Evolutionary conservation across 495 filamentous ascomycete genomes (phyloP), one percentile per base, ranked within the genome.

Genomic region (Penicillium robsamsonii): DNA sequence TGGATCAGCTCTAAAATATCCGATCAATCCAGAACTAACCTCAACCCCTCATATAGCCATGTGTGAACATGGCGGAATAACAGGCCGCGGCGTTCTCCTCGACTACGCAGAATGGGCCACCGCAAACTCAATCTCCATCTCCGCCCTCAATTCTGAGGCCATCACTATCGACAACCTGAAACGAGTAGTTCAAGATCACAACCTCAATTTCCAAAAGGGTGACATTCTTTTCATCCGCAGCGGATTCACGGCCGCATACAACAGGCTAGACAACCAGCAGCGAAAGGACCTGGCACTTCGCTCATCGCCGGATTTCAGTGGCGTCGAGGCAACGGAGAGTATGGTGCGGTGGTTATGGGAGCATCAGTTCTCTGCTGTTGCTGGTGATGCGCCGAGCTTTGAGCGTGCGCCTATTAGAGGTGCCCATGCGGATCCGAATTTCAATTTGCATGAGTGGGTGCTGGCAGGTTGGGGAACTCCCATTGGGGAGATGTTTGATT

Each of bases 401-500:
- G 66, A 69, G 30, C 57, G 65, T 0, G 63, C 65, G 31, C 65
- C 65, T 15, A 68, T 68, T 29, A 58, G 65, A 8, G 65, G 63
- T 29, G 60, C 55, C 24, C 62, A 56, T 49, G 64, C 53, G 5
- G 60, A 61, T 38, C 53, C 58, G 9, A 42, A 60, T 11, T 68
- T 64, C 25, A 66, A 66, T 51, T 29, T 83, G 46, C 80, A 82
- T 62, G 71, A 83, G 53, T 80, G 74, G 73, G 59, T 79, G 8
- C 61, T 83, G 15, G 75, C 70, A 1, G 77, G 78, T 27, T 84
- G 78, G 79, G 81, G 81, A 3, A 69, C 74, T 37, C 81, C 81
- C 1, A 77, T 84, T 60, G 79, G 81, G 6, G 81, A 84, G 65
- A 67, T 82, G 70, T 83, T 81, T 71, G 75, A 83, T 62, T 58